A percentile compares a stretch with the other conserved stretches of the same genome.
Evolutionary conservation across 1,284 basidiomycete genomes (phyloP).

Genomic region (Pholiota adiposa): DNA sequence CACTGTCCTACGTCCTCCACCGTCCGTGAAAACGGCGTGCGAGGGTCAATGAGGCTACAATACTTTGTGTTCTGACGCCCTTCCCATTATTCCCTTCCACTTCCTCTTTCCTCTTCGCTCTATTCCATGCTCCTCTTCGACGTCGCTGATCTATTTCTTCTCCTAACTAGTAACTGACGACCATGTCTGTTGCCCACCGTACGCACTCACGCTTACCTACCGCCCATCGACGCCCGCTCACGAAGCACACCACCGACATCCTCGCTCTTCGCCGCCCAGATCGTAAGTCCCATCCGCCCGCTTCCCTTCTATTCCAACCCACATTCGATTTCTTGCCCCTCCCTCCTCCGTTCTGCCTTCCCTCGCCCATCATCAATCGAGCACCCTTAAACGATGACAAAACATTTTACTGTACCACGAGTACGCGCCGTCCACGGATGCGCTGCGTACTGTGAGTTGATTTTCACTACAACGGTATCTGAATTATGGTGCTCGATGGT

Average conservation of each 20-base stretch:
- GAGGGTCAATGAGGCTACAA: not conserved
- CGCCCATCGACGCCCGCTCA: no score
- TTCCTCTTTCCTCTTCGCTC: not conserved
- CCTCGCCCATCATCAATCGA: not conserved
- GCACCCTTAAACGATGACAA: conserved; percentile 17
- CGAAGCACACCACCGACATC: no score
- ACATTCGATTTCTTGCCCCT: not conserved
- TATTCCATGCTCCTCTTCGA: conserved; percentile 7
- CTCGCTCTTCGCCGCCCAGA: no score
- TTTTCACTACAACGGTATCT: conserved; percentile 24
- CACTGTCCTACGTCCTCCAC: not conserved
- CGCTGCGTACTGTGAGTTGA: conserved; percentile 16
- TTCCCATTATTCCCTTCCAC: not conserved
- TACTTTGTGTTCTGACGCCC: not conserved
- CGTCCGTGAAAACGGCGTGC: not conserved
- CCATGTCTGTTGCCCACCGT: not conserved
- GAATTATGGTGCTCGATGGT: conserved; percentile 6
- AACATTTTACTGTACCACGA: conserved; percentile 22
- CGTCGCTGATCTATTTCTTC: not conserved
- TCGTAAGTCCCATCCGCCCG: no score
- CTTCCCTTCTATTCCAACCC: not conserved
- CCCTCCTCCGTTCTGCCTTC: not conserved
- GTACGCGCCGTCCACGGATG: conserved; percentile 3
- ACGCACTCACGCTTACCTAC: no score
- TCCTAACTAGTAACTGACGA: no score